These are phyloP conservation scores for Colletotrichum abscissum DNA, from an alignment of 2,329 filamentous ascomycete genomes.

Conservation along the genomic window DNA sequence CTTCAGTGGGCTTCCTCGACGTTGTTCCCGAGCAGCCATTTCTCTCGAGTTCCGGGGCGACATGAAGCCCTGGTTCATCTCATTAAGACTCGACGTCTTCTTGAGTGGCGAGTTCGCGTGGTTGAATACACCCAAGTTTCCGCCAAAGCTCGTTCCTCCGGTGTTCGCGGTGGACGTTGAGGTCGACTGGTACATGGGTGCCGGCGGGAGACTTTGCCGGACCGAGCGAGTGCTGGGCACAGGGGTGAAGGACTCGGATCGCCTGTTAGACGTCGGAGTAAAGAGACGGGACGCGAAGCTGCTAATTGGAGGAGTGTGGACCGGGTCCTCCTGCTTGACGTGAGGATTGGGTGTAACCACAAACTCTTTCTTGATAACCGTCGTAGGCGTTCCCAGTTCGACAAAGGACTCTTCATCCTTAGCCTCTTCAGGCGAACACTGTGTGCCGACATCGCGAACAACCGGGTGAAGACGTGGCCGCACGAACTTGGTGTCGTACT, in stretches of 20 bases:
- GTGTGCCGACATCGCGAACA: conserved; percentile 82
- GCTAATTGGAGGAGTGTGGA: conserved; percentile 23
- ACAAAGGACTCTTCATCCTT: conserved; percentile 57
- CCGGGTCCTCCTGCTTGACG: conserved; percentile 71
- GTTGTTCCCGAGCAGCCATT: conserved; percentile 69
- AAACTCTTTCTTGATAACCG: conserved; percentile 79
- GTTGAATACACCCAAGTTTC: conserved; percentile 82
- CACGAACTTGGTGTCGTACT: conserved; percentile 97
- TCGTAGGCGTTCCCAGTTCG: conserved; percentile 64
- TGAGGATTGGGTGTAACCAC: conserved; percentile 85
- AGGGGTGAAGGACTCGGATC: conserved; percentile 49
- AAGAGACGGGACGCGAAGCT: conserved; percentile 33
- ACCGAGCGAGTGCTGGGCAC: conserved; percentile 42
- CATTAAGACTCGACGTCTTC: conserved; percentile 75
- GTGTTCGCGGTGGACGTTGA: conserved; percentile 43
- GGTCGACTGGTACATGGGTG: conserved; percentile 39
- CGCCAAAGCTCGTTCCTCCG: conserved; percentile 62
- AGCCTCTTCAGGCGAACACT: conserved; percentile 69
- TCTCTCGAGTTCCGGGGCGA: conserved; percentile 71
- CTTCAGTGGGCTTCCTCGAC: conserved; percentile 54
- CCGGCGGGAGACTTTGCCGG: conserved; percentile 48
- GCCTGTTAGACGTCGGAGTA: conserved; percentile 38
- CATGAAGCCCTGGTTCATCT: conserved; percentile 58
- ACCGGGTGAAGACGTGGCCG: conserved; percentile 87
- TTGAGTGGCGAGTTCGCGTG: conserved; percentile 87